A percentile compares a stretch with the other conserved stretches of the same genome.
phyloP scores from a whole-genome alignment of 495 filamentous ascomycete genomes.

The Penicillium ochrochloron region DNA sequence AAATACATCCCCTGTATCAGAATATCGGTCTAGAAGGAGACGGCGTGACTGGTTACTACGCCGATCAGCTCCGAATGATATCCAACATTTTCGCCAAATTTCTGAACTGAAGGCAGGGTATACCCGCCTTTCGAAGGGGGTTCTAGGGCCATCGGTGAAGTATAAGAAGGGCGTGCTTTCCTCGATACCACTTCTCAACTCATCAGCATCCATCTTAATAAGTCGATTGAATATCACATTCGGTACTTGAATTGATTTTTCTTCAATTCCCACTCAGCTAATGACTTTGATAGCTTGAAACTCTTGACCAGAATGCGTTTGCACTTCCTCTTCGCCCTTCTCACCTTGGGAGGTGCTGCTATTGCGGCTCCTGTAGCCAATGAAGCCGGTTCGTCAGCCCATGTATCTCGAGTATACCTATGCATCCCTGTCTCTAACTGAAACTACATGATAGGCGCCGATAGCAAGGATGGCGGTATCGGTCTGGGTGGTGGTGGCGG shows the following conservation, averaged over 20 bases:
- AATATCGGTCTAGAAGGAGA: slow-evolving; percentile 2
- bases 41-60: slow-evolving; percentile 4
- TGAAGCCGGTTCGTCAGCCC: slow-evolving; percentile 13
- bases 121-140: neutral
- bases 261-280: neutral
- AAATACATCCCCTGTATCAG: neutral
- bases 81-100: slow-evolving; percentile 18
- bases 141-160: neutral
- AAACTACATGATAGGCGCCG: neutral
- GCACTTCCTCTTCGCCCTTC: slow-evolving; percentile 20
- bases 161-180: slow-evolving; percentile 1
- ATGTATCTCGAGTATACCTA: neutral
- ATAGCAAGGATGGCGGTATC: slow-evolving; percentile 10
- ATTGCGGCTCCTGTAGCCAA: slow-evolving; percentile 24
- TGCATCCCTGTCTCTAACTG: neutral
- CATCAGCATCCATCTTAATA: neutral
- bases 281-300: neutral
- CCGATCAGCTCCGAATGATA: slow-evolving; percentile 1
- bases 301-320: slow-evolving; percentile 16
- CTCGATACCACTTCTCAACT: neutral
- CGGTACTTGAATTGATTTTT: neutral
- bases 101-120: slow-evolving; percentile 6
- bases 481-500: slow-evolving; percentile 13
- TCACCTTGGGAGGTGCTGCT: slow-evolving; percentile 18
- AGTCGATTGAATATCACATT: neutral